Evolutionary conservation across 192 early-diverging fungal species (phyloP).

Genomic region (Coemansia sp.): DNA sequence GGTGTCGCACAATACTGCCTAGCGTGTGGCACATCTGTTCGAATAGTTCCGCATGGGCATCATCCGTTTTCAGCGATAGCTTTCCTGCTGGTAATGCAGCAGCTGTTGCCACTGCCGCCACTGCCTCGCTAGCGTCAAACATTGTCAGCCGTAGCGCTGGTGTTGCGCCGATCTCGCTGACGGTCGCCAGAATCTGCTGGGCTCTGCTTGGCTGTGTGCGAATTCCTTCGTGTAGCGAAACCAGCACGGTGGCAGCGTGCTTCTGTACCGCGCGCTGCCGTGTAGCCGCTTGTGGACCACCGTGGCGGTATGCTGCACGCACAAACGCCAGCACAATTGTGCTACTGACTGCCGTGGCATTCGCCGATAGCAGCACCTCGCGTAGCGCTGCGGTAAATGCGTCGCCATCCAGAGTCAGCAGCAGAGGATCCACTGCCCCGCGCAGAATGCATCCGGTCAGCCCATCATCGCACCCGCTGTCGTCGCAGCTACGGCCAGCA

Average conservation of each 20-base stretch:
- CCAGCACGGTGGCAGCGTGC: slow-evolving; percentile 18
- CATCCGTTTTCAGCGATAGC: neutral
- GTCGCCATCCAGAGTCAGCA: slow-evolving; percentile 11
- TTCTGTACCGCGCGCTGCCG: slow-evolving; percentile 38
- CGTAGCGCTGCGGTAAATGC: slow-evolving; percentile 20
- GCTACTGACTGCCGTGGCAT: neutral
- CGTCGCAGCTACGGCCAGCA: neutral
- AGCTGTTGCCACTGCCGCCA: slow-evolving; percentile 19
- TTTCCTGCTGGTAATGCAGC: slow-evolving; percentile 14
- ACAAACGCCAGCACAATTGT: slow-evolving; percentile 30
- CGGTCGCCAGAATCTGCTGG: slow-evolving; percentile 10
- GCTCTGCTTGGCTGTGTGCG: neutral
- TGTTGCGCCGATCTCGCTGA: slow-evolving; percentile 27
- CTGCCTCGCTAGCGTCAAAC: slow-evolving; percentile 26
- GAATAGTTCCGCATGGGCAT: slow-evolving; percentile 13
- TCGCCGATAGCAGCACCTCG: slow-evolving; percentile 4
- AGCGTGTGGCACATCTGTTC: slow-evolving; percentile 18
- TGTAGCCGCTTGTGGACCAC: neutral
- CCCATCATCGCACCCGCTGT: neutral
- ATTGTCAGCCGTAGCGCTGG: slow-evolving; percentile 32
- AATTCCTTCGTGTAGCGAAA: slow-evolving; percentile 19
- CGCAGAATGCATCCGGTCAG: slow-evolving; percentile 9
- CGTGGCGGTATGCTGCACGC: slow-evolving; percentile 17
- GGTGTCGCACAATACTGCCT: slow-evolving; percentile 27
- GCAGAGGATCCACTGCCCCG: slow-evolving; percentile 34